Evolutionary conservation across 1,284 basidiomycete genomes (phyloP).

Genomic region (Marasmius fiardii): DNA sequence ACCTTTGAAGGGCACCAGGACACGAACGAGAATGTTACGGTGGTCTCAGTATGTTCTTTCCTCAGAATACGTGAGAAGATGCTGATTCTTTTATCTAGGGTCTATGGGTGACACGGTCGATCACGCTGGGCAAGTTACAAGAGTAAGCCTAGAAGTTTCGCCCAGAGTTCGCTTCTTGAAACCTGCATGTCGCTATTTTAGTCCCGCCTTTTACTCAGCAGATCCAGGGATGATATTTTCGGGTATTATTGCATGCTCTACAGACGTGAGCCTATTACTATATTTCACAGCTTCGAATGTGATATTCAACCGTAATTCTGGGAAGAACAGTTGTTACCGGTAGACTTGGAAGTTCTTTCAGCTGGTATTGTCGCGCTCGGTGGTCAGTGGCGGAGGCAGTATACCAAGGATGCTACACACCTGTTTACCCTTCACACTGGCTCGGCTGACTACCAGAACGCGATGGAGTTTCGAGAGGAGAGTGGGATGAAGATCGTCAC

Average conservation of each 20-base stretch:
- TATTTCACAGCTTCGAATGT: neutral
- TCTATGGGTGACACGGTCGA: constrained; percentile 67
- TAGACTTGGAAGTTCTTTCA: constrained; percentile 72
- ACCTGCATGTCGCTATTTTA: constrained; percentile 17
- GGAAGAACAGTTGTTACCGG: constrained; percentile 43
- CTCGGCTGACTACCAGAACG: constrained; percentile 59
- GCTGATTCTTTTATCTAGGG: neutral
- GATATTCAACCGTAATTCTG: neutral
- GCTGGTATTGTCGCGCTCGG: constrained; percentile 76
- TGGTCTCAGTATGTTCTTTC: constrained; percentile 42
- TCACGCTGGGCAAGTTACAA: constrained; percentile 55
- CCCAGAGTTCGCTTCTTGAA: neutral
- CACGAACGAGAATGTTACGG: constrained; percentile 26
- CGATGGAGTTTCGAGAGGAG: constrained; percentile 51
- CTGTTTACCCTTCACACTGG: constrained; percentile 60
- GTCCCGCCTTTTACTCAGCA: constrained; percentile 65
- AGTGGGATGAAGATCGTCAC: constrained; percentile 61
- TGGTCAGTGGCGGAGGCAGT: constrained; percentile 72
- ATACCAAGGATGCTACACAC: constrained; percentile 85
- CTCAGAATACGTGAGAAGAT: neutral
- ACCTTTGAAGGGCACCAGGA: constrained; percentile 51
- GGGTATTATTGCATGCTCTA: constrained; percentile 68
- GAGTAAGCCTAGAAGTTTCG: constrained; percentile 35
- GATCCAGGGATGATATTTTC: constrained; percentile 81
- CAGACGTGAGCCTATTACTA: constrained; percentile 47